Percentiles rank a stretch among this genome's conserved stretches.
phyloP scores from a whole-genome alignment of 257 asterid species.

The Solanum chmielewskii region DNA sequence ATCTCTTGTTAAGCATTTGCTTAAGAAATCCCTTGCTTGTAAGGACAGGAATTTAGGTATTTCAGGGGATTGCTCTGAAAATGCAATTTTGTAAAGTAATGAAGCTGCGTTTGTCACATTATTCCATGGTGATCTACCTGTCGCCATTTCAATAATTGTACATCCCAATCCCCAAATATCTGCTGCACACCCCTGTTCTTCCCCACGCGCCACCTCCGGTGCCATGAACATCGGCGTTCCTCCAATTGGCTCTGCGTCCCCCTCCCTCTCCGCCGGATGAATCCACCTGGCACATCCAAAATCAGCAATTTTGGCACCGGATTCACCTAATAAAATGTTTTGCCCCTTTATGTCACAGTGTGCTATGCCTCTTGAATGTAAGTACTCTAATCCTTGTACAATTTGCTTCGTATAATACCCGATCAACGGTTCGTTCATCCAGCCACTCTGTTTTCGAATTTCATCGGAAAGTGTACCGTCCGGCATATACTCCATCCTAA shows the following conservation, averaged over 20 bases:
- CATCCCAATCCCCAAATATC: conserved; percentile 86
- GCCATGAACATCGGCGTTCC: conserved; percentile 78
- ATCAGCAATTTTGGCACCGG: conserved; percentile 47
- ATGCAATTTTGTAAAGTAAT: conserved; percentile 40
- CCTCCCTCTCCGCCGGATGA: not conserved
- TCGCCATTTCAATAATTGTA: conserved; percentile 59
- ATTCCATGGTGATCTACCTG: conserved; percentile 59
- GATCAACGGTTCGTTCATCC: conserved; percentile 26
- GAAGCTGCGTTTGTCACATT: conserved; percentile 15
- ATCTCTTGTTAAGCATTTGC: conserved; percentile 43
- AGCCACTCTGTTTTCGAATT: conserved; percentile 13
- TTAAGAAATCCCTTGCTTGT: conserved; percentile 45
- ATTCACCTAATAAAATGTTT: conserved; percentile 30
- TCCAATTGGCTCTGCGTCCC: not conserved
- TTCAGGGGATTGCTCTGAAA: conserved; percentile 41
- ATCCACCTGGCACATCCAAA: conserved; percentile 59
- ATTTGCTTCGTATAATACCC: conserved; percentile 26
- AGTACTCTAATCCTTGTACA: conserved; percentile 39
- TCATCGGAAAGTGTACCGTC: conserved; percentile 34
- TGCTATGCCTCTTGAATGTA: conserved; percentile 54
- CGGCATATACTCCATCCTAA: conserved; percentile 42
- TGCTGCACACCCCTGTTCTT: conserved; percentile 49
- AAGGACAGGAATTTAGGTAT: conserved; percentile 44
- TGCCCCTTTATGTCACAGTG: conserved; percentile 73
- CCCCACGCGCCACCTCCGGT: conserved; percentile 69